Conservation (phyloP, 352 stramenopile species). For the Globisporangium perplexum region DNA sequence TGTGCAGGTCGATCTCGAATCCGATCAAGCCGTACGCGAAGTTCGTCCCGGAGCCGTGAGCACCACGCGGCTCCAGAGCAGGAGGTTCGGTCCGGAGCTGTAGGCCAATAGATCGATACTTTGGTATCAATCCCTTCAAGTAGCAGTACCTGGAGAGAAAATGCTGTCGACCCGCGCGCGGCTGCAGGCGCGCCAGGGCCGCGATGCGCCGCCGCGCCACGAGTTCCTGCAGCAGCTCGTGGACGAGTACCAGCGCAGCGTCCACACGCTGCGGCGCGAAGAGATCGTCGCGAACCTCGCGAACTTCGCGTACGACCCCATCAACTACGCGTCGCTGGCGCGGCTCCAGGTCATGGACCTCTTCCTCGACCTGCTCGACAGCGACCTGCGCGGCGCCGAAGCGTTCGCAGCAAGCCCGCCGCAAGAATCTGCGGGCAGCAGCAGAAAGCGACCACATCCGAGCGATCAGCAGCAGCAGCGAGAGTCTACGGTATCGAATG, state of each 20-base stretch:
- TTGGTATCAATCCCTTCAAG: no score
- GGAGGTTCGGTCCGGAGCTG: no score
- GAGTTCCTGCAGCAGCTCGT: constrained; percentile 78
- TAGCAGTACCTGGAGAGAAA: no score
- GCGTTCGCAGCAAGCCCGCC: background rate
- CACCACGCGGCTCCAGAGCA: no score
- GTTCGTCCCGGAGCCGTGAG: constrained; percentile 8
- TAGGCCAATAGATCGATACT: no score
- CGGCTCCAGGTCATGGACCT: constrained; percentile 63
- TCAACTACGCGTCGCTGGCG: constrained; percentile 64
- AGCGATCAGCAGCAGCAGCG: background rate
- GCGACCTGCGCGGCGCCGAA: constrained; percentile 22
- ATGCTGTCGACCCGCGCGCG: constrained; percentile 67
- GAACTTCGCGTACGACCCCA: constrained; percentile 85
- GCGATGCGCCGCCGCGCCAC: constrained; percentile 58
- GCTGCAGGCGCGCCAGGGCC: constrained; percentile 55
- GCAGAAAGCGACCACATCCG: background rate
- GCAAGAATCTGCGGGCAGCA: background rate
- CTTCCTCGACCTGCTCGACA: constrained; percentile 71
- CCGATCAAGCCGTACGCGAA: constrained; percentile 73
- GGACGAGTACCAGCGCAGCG: constrained; percentile 62
- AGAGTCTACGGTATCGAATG: background rate
- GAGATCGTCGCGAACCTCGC: constrained; percentile 75
- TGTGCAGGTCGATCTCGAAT: constrained; percentile 82
- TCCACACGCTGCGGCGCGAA: constrained; percentile 50